A percentile compares a stretch with the other conserved stretches of the same genome.
phyloP scores from a whole-genome alignment of 805 yeast genomes.

The Tetrapisispora fleetii region DNA sequence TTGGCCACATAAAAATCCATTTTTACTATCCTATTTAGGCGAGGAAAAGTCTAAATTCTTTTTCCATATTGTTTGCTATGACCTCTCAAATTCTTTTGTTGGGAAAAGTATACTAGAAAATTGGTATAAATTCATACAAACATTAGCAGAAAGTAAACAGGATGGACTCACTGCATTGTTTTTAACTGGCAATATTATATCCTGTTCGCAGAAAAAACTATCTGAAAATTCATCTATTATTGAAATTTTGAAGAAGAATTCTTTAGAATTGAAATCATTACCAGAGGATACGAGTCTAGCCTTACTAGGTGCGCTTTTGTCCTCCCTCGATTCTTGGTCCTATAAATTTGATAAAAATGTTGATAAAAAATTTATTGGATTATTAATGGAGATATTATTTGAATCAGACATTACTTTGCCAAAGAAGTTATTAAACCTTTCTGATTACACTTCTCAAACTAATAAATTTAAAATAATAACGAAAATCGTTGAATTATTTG shows the following conservation, averaged over 20 bases:
- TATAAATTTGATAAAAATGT: constrained; percentile 43
- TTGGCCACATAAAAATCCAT: constrained; percentile 58
- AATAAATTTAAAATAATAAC: constrained; percentile 51
- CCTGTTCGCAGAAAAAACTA: constrained; percentile 14
- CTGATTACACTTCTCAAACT: constrained; percentile 32
- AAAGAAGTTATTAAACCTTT: constrained; percentile 1
- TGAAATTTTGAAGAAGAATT: constrained; percentile 44
- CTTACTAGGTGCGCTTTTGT: constrained; percentile 60
- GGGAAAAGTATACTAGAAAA: constrained; percentile 43
- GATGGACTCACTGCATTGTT: constrained; percentile 68
- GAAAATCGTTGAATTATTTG: constrained; percentile 64
- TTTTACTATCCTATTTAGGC: constrained; percentile 74
- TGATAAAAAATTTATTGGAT: constrained; percentile 33
- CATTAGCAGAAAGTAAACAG: constrained; percentile 62
- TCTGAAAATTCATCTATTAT: constrained; percentile 36
- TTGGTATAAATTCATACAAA: constrained; percentile 54
- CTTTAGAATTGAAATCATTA: constrained; percentile 40
- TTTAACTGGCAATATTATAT: constrained; percentile 43
- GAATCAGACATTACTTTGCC: constrained; percentile 21
- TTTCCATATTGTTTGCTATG: constrained; percentile 48
- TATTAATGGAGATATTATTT: constrained; percentile 30
- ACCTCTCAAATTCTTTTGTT: constrained; percentile 48
- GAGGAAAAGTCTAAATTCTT: constrained; percentile 49
- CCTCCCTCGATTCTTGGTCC: constrained; percentile 73
- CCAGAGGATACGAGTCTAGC: constrained; percentile 59